Conservation (phyloP, 2,329 filamentous ascomycete genomes). For the Alternaria panax region DNA sequence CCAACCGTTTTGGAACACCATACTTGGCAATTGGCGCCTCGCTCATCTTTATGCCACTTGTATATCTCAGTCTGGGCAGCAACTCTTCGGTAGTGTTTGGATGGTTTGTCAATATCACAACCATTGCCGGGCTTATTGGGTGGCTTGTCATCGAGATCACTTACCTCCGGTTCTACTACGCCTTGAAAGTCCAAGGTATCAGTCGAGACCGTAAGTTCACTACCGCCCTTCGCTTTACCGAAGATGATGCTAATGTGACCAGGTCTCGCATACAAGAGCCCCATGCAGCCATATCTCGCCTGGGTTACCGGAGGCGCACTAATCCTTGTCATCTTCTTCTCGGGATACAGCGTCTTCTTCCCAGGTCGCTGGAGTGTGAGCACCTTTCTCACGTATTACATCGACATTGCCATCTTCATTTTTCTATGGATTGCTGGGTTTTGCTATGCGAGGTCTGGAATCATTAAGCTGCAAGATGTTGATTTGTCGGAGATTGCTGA, state of each 20-base stretch:
- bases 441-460: background rate
- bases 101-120: constrained; percentile 74
- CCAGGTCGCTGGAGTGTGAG: constrained; percentile 65
- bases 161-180: constrained; percentile 61
- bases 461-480: background rate
- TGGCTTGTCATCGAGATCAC: constrained; percentile 62
- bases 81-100: constrained; percentile 59
- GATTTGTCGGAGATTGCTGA: background rate
- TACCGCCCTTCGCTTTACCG: background rate
- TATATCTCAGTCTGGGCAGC: constrained; percentile 62
- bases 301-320: background rate
- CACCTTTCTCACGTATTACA: constrained; percentile 60
- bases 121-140: constrained; percentile 57
- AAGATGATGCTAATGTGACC: background rate
- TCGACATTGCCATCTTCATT: constrained; percentile 41
- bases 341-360: constrained; percentile 76
- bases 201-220: constrained; percentile 14
- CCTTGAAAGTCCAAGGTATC: constrained; percentile 56
- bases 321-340: constrained; percentile 72
- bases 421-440: background rate
- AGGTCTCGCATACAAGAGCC: constrained; percentile 3
- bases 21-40: constrained; percentile 71
- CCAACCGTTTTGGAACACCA: constrained; percentile 69
- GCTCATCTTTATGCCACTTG: constrained; percentile 60
- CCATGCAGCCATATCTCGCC: constrained; percentile 7